Base-by-base conservation (phyloP, 2,329 filamentous ascomycete species). In the Periconia digitata region DNA sequence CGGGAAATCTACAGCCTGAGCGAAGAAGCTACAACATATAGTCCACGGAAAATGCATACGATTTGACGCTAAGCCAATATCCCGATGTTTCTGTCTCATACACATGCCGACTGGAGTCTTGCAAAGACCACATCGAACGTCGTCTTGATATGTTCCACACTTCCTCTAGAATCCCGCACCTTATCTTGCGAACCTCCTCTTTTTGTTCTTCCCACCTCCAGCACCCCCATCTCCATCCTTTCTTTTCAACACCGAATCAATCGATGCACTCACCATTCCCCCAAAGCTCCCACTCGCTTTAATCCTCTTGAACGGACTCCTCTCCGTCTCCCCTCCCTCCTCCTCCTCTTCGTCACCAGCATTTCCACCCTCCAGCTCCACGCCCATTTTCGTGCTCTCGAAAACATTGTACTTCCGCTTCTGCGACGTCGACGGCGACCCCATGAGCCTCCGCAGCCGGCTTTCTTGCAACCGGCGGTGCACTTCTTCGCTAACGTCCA, bases 401-500 rank as follows among this genome's bases (percentile, higher is more conserved):
- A 63, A 58, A 3, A 54, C 57, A 40, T 64, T 51, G 42, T 57
- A 63, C 50, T 69, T 69, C 35, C 66, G 62, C 48, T 69, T 69
- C 41, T 67, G 63, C n/a, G 65, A 56, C 13, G 64, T 69, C 34
- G 59, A 62, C 5, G 64, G 65, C 27, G 62, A 58, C 24, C 64
- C 63, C 63, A 66, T 66, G 29, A 68, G 49, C 29, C 64, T 59
- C 15, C 63, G 59, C 42, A 69, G 40, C 24, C 65, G 57, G 39
- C 56, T 65, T 41, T 66, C 63, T 18, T 56, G 61, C 27, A 70
- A 46, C 3, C 66, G 52, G 17, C 59, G 53, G 18, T 66, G 64
- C 23, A 70, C 66, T 47, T 70, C 66, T 18, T 66, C 64, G 35
- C 63, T 66, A 29, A 70, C 56, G 43, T 70, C 64, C 21, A 67